phyloP scores from a whole-genome alignment of 768 basidiomycete genomes.

The Termitomyces sp. region DNA sequence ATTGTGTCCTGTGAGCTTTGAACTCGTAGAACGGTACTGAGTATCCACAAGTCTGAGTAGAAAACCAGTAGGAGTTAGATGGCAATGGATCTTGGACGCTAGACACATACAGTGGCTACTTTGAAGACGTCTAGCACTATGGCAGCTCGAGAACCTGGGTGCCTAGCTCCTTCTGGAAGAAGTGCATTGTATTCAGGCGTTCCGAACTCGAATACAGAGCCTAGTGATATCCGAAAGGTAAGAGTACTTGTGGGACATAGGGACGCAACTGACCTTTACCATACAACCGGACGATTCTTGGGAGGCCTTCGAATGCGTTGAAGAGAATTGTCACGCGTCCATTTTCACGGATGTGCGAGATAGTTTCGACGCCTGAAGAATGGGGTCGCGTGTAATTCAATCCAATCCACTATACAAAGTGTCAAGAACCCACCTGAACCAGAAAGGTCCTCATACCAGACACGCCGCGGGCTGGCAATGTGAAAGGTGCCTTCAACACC shows the following conservation, averaged over 20 bases:
- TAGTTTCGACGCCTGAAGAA: slow-evolving; percentile 33
- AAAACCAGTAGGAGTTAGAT: not conserved
- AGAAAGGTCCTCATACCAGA: slow-evolving; percentile 75
- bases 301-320: slow-evolving; percentile 56
- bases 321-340: slow-evolving; percentile 58
- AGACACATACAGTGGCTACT: slow-evolving; percentile 40
- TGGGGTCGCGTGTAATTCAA: not conserved
- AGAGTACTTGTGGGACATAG: not conserved
- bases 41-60: slow-evolving; percentile 59
- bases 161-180: slow-evolving; percentile 40
- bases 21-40: slow-evolving; percentile 60
- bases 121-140: slow-evolving; percentile 58
- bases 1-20: slow-evolving; percentile 48
- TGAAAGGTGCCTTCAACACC: slow-evolving; percentile 62
- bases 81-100: not conserved
- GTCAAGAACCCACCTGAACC: slow-evolving; percentile 51
- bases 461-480: slow-evolving; percentile 43
- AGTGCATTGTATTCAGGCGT: slow-evolving; percentile 53
- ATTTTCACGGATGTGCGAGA: slow-evolving; percentile 55
- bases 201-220: slow-evolving; percentile 58
- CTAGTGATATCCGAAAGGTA: slow-evolving; percentile 25
- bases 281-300: slow-evolving; percentile 54
- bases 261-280: slow-evolving; percentile 43
- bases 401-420: not conserved
- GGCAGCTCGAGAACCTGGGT: slow-evolving; percentile 55